Evolutionary conservation across 2,329 filamentous ascomycete genomes (phyloP), one percentile per base, ranked within the genome.

Genomic region (Ascocoryne sarcoides): DNA sequence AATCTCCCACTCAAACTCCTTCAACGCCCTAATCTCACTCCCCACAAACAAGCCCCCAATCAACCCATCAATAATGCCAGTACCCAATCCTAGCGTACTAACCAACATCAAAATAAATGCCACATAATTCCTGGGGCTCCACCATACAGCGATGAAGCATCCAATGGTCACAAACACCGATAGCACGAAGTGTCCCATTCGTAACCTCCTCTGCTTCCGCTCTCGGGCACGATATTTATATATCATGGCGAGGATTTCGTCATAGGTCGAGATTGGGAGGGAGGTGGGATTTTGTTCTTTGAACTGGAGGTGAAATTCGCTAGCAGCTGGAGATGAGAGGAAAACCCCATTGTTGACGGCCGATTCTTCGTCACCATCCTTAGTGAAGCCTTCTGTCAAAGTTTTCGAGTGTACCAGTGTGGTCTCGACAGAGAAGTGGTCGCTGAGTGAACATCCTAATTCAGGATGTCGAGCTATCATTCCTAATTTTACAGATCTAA

Each of bases 1-100:
- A 18, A 96, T 80, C 62, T 98, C 92, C 84, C 87, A 95, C 59
- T 92, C 79, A 64, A 96, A 96, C 66, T 98, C 92, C 54, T 78
- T 81, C 40, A 98, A 65, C 3, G 83, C 81, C 43, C 87, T 73
- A 44, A 95, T 64, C 65, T 98, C 92, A 45, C 79, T 79, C 9
- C 82, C 80, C 43, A 95, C 82, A 60, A 98, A 98, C 36, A 96
- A 62, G 0, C 92, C 73, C 0, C 88, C 84, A 59, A 96, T 84
- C 30, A 96, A 63, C 0, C 90, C 89, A 57, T 95, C 85, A 15
- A 95, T 60, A 2, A 87, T 75, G 0, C 90, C 90, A 3, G 80
- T 78, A 12, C 74, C 74, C 23, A 96, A 70, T 2, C 79, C 77
- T 12, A 96, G 61, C n/a, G 82, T 87, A 57, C 82, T 84, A 15